A percentile compares a stretch with the other conserved stretches of the same genome.
phyloP scores from a whole-genome alignment of 1,284 basidiomycete species.

The Trichosporon sp. region DNA sequence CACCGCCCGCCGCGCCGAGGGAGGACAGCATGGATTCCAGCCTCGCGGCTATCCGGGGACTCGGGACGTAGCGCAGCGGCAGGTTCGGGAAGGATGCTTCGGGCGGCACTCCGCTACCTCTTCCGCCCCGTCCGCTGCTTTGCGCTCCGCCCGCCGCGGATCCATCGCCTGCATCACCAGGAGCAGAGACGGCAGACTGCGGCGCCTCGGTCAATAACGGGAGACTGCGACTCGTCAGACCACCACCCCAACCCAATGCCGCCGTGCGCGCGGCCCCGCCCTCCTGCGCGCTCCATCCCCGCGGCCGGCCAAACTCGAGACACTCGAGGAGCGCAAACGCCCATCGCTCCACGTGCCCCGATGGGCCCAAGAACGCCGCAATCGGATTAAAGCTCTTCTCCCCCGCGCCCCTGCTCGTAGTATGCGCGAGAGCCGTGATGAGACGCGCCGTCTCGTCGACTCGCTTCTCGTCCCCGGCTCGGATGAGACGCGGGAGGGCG shows the following conservation, averaged over 20 bases:
- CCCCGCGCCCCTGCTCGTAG: conserved; percentile 49
- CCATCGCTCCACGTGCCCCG: conserved; percentile 84
- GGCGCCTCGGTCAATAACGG: conserved; percentile 35
- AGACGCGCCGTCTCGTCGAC: conserved; percentile 68
- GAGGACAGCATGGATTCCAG: conserved; percentile 71
- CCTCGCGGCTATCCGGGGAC: conserved; percentile 62
- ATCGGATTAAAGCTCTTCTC: conserved; percentile 54
- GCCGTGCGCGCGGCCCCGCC: conserved; percentile 45
- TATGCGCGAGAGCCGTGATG: conserved; percentile 69
- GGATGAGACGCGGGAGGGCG: conserved; percentile 73
- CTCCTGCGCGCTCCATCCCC: conserved; percentile 58
- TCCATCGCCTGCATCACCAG: no score
- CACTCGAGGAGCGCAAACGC: conserved; percentile 77
- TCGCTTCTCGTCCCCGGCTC: conserved; percentile 69
- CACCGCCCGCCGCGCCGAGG: conserved; percentile 69
- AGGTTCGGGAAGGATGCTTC: conserved; percentile 53
- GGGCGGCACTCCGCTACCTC: conserved; percentile 11
- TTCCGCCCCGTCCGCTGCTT: no score
- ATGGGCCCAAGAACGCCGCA: conserved; percentile 72
- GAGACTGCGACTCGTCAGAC: conserved; percentile 29
- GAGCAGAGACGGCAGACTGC: background rate
- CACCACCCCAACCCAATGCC: conserved; percentile 51
- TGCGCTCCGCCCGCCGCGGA: no score
- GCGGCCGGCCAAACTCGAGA: conserved; percentile 68
- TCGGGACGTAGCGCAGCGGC: conserved; percentile 66